These are phyloP conservation scores for Irineochytrium annulatum DNA, from an alignment of 192 early-diverging fungal species.

Conservation along the genomic window DNA sequence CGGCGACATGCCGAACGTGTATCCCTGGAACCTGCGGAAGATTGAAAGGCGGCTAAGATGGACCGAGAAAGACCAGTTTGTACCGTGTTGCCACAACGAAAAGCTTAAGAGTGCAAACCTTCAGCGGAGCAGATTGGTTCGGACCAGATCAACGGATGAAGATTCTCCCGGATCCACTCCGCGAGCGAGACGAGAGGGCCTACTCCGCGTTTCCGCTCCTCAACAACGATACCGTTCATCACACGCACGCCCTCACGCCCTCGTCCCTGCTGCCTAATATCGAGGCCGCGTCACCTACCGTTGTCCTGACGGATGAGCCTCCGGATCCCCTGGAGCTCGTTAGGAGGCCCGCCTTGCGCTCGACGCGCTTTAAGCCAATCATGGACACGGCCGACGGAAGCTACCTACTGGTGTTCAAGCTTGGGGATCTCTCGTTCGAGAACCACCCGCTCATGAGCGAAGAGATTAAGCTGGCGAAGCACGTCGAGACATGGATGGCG, in stretches of 20 bases:
- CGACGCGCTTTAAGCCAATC: conserved; percentile 7
- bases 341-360: conserved; percentile 2
- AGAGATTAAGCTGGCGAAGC: conserved; percentile 35
- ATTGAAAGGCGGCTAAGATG: conserved; percentile 18
- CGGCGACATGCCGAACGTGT: conserved; percentile 14
- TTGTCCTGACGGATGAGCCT: background rate
- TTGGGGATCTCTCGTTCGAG: conserved; percentile 25
- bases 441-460: conserved; percentile 49
- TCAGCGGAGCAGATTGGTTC: conserved; percentile 23
- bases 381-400: conserved; percentile 9
- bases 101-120: background rate
- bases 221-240: conserved; percentile 1
- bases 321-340: conserved; percentile 11
- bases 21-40: conserved; percentile 17
- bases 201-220: conserved; percentile 6
- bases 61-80: conserved; percentile 16
- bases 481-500: conserved; percentile 33
- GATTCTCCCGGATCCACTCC: conserved; percentile 12
- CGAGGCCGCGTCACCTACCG: background rate
- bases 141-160: conserved; percentile 21
- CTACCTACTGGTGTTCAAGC: conserved; percentile 37
- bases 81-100: background rate
- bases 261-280: too few species aligned
- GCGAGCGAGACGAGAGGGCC: too few species aligned
- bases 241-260: too few species aligned